These are phyloP conservation scores for Lentinula lateritia DNA, from an alignment of 768 basidiomycete species.

Conservation along the genomic window DNA sequence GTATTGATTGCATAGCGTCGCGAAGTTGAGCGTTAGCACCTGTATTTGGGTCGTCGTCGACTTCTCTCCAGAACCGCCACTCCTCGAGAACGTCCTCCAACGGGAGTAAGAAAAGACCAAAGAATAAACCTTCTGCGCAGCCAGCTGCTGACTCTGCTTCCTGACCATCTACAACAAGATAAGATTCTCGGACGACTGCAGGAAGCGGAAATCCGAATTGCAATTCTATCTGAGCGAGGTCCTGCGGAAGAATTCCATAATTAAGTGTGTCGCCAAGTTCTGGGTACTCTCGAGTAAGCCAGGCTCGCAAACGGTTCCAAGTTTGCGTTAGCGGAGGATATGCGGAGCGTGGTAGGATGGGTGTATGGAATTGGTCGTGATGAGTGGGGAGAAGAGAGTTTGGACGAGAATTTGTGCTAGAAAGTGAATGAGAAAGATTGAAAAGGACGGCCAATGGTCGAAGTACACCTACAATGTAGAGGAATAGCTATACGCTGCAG, in stretches of 20 bases:
- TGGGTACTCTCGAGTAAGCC: conserved; percentile 83
- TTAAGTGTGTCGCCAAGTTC: conserved; percentile 95
- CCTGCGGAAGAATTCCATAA: conserved; percentile 76
- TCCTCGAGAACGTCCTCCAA: conserved; percentile 92
- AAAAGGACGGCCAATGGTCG: conserved; percentile 1
- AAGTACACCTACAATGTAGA: conserved; percentile 45
- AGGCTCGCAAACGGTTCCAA: conserved; percentile 79
- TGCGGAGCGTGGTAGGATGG: conserved; percentile 31
- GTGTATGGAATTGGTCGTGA: conserved; percentile 43
- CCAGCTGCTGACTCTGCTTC: conserved; percentile 87
- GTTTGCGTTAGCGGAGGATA: conserved; percentile 82
- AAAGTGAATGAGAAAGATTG: conserved; percentile 12
- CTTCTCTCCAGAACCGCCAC: conserved; percentile 95
- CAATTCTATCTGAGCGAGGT: conserved; percentile 77
- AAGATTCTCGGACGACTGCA: conserved; percentile 84
- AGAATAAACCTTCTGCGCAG: conserved; percentile 89
- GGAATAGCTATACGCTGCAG: conserved; percentile 53
- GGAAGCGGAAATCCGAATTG: conserved; percentile 85
- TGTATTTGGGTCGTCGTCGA: conserved; percentile 82
- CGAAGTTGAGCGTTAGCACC: conserved; percentile 73
- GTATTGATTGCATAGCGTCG: conserved; percentile 82
- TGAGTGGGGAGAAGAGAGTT: conserved; percentile 65
- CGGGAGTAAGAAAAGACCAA: conserved; percentile 89
- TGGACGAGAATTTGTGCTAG: conserved; percentile 40
- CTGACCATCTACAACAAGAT: conserved; percentile 86